Conservation (phyloP, 169 alveolate species). For the Plasmodium vinckei region DNA sequence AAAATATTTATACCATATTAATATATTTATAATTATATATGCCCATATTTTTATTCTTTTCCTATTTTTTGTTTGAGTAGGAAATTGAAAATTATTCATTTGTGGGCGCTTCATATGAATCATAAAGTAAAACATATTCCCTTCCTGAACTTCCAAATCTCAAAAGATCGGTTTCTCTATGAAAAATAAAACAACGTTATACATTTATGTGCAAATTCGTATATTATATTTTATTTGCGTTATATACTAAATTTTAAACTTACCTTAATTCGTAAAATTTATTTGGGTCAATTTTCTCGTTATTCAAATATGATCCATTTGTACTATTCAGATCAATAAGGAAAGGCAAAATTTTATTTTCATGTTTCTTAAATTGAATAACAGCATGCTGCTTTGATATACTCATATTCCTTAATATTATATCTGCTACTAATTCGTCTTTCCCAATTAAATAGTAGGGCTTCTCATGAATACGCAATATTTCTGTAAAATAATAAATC, state of each 20-base stretch:
- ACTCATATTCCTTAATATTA: conserved; percentile 89
- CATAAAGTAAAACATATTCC: conserved; percentile 58
- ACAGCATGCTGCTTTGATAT: conserved; percentile 97
- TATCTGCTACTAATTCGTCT: conserved; percentile 93
- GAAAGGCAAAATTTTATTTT: conserved; percentile 90
- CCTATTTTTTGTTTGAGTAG: too few species aligned
- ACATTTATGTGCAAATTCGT: too few species aligned
- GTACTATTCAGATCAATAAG: conserved; percentile 96
- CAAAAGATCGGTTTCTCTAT: conserved; percentile 44
- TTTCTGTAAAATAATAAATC: conserved; percentile 73
- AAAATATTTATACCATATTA: neutral
- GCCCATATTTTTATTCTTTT: neutral
- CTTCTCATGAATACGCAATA: conserved; percentile 82
- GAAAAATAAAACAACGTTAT: neutral
- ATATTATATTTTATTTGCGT: neutral
- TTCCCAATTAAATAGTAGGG: conserved; percentile 93
- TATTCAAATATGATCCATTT: conserved; percentile 94
- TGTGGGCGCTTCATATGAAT: neutral
- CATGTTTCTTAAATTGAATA: conserved; percentile 92
- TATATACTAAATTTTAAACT: neutral
- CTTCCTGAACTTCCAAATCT: conserved; percentile 64
- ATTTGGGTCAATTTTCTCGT: conserved; percentile 91
- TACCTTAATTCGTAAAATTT: conserved; percentile 93
- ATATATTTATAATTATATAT: neutral
- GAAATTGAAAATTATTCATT: neutral